Percentiles rank a stretch among this genome's conserved stretches.
Conservation (phyloP, 1,139 yeast species). For the Yamadazyma atmosphaerica region DNA sequence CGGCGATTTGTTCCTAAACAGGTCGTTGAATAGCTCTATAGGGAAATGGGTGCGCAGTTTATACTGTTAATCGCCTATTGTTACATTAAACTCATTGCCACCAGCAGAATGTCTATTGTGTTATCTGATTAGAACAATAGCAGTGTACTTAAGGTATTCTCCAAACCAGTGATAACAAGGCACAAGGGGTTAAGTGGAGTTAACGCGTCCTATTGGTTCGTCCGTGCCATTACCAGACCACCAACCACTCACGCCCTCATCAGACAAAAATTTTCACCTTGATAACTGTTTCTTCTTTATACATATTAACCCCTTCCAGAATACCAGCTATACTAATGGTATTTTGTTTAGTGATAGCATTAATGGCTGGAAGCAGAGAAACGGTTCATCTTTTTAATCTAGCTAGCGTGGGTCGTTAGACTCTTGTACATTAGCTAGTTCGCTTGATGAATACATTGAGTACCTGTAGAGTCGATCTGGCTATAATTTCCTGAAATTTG, state of each 20-base stretch:
- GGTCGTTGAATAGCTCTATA: too few relatives aligned
- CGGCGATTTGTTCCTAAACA: too few relatives aligned
- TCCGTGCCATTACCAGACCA: too few relatives aligned
- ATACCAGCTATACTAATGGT: slow-evolving; percentile 50
- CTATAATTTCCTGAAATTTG: too few relatives aligned
- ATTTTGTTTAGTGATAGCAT: slow-evolving; percentile 46
- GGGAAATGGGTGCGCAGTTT: too few relatives aligned
- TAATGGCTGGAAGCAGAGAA: slow-evolving; percentile 55
- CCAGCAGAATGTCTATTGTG: background rate
- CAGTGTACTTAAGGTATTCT: background rate
- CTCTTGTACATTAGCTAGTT: slow-evolving; percentile 29
- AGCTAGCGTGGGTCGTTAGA: slow-evolving; percentile 23
- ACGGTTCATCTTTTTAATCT: slow-evolving; percentile 35
- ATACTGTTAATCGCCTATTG: background rate
- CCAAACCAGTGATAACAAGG: background rate
- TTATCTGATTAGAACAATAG: background rate
- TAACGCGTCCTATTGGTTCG: too few relatives aligned
- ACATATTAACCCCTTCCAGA: slow-evolving; percentile 34
- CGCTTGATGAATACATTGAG: slow-evolving; percentile 47
- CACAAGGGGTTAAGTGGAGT: too few relatives aligned
- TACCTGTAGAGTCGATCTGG: too few relatives aligned
- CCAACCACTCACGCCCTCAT: background rate
- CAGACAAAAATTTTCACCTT: background rate
- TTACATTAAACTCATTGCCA: background rate
- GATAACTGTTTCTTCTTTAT: background rate